Conservation (phyloP, 1,284 basidiomycete species). For the Chalciporus sp. region DNA sequence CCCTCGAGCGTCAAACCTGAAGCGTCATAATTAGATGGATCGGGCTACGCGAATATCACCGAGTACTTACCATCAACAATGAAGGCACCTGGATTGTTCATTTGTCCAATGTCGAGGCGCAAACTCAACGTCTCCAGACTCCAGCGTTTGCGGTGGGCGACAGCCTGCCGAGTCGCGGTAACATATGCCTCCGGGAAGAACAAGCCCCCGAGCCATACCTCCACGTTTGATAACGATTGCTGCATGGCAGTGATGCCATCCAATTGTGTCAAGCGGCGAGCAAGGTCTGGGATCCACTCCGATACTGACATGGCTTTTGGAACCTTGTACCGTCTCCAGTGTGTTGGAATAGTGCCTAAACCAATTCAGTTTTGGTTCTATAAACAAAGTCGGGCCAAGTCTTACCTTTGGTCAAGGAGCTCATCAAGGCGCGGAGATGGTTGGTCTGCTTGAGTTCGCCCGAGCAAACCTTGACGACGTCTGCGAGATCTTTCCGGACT, state of each 20-base stretch:
- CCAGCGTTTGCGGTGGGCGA: constrained; percentile 88
- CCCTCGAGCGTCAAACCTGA: constrained; percentile 86
- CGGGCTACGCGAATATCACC: neutral
- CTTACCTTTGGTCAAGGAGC: constrained; percentile 84
- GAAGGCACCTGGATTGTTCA: constrained; percentile 75
- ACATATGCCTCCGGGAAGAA: constrained; percentile 97
- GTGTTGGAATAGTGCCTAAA: constrained; percentile 80
- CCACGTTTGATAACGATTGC: constrained; percentile 65
- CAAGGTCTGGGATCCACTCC: constrained; percentile 84
- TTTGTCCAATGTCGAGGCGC: constrained; percentile 77
- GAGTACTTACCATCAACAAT: constrained; percentile 76
- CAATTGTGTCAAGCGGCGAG: constrained; percentile 78
- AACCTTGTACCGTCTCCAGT: constrained; percentile 91
- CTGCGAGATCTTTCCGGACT: constrained; percentile 78
- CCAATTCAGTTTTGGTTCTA: constrained; percentile 10
- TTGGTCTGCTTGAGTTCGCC: constrained; percentile 94
- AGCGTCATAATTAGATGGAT: constrained; percentile 13
- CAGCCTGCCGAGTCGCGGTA: constrained; percentile 90
- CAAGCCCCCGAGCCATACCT: constrained; percentile 88
- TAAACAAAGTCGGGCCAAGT: neutral
- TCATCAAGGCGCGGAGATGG: constrained; percentile 86
- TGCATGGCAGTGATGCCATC: constrained; percentile 72
- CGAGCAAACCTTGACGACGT: constrained; percentile 83
- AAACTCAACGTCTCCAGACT: constrained; percentile 89
- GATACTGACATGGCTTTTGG: constrained; percentile 78